phyloP scores from a whole-genome alignment of 208 protist species.

The Trichomonas gallinae region DNA sequence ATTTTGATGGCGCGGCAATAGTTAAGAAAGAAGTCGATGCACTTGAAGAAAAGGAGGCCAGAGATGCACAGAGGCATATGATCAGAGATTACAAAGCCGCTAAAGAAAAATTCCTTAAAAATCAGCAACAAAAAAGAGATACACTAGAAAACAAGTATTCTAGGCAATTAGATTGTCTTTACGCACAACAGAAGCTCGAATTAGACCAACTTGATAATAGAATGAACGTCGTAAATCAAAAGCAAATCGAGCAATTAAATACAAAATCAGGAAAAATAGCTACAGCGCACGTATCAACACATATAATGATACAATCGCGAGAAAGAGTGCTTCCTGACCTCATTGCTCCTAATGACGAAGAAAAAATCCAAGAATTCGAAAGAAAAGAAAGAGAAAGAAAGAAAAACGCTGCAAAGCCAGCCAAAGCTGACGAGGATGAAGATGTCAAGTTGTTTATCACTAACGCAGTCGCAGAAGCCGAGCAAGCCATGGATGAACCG shows the following conservation, averaged over 20 bases:
- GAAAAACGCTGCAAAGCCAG: neutral
- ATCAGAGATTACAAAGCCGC: neutral
- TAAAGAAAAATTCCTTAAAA: neutral
- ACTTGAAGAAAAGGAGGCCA: neutral
- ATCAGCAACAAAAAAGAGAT: neutral
- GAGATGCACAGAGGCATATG: neutral
- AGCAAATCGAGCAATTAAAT: neutral
- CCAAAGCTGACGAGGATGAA: neutral
- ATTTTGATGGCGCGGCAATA: neutral
- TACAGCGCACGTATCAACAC: neutral
- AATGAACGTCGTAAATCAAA: neutral
- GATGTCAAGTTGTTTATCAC: neutral
- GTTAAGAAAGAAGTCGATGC: neutral
- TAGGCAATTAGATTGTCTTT: neutral
- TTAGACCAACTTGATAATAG: neutral
- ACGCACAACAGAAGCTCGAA: neutral
- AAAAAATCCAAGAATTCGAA: neutral
- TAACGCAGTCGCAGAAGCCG: neutral
- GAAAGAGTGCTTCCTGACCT: neutral
- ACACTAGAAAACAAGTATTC: neutral
- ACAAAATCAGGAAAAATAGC: neutral
- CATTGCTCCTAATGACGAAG: neutral
- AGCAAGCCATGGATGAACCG: neutral
- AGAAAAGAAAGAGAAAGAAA: neutral
- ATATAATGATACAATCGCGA: neutral